Percentiles rank a stretch among this genome's conserved stretches.
Evolutionary conservation across 352 stramenopile species (phyloP).

Genomic region (Pythium coloratum): DNA sequence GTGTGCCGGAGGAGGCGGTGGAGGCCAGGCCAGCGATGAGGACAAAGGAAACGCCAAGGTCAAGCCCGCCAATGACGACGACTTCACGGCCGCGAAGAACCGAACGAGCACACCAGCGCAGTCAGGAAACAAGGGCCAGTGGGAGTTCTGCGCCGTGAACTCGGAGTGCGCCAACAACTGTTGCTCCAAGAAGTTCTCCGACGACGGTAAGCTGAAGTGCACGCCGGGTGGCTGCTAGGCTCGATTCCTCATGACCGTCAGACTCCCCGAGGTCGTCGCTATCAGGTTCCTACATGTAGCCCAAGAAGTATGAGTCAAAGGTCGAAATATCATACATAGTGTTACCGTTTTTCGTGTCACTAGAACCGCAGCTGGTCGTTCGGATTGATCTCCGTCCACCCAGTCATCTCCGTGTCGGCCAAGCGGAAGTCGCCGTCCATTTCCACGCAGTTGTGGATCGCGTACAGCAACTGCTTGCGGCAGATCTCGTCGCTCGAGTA

Average conservation of each 20-base stretch:
- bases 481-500: constrained; percentile 82
- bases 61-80: not conserved
- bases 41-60: not conserved
- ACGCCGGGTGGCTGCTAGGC: constrained; percentile 16
- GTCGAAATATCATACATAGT: not conserved
- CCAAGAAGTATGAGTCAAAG: not conserved
- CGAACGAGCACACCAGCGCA: not conserved
- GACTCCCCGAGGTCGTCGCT: too few relatives aligned
- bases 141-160: constrained; percentile 15
- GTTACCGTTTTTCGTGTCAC: not conserved
- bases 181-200: constrained; percentile 29
- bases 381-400: constrained; percentile 65
- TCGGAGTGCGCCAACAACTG: constrained; percentile 20
- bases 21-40: not conserved
- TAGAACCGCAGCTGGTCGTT: constrained; percentile 67
- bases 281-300: not conserved
- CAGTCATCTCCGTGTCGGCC: constrained; percentile 79
- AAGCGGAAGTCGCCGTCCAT: constrained; percentile 90
- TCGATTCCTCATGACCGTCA: not conserved
- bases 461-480: constrained; percentile 68
- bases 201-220: constrained; percentile 29
- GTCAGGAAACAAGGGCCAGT: constrained; percentile 10
- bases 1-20: not conserved
- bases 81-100: not conserved
- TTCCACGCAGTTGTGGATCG: constrained; percentile 84